These are phyloP conservation scores for Colletotrichum somersetense DNA, from an alignment of 2,329 filamentous ascomycete species.

Conservation along the genomic window DNA sequence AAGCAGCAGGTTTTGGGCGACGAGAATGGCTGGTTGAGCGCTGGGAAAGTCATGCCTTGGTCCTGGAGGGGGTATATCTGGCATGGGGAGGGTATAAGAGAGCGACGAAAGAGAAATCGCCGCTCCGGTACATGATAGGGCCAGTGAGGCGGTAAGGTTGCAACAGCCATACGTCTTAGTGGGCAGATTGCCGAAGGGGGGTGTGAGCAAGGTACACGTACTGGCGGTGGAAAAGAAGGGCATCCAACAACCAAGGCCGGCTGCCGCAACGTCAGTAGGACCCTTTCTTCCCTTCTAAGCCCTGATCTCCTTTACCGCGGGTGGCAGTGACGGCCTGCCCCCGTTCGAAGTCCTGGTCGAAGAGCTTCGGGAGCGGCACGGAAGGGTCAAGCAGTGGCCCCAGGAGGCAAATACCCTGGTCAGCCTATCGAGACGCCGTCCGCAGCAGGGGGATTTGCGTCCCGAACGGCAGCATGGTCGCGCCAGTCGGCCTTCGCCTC, in stretches of 20 bases:
- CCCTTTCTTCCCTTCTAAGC: slow-evolving; percentile 8
- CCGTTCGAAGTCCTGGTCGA: slow-evolving; percentile 21
- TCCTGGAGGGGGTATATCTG: slow-evolving; percentile 43
- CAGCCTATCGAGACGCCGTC: slow-evolving; percentile 27
- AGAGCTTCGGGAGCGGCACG: slow-evolving; percentile 34
- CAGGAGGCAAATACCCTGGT: slow-evolving; percentile 34
- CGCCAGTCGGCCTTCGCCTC: slow-evolving; percentile 34
- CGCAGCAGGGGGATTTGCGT: slow-evolving; percentile 38
- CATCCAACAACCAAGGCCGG: slow-evolving; percentile 9
- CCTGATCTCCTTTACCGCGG: slow-evolving; percentile 26
- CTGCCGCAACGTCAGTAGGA: slow-evolving; percentile 21
- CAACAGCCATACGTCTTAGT: slow-evolving; percentile 37
- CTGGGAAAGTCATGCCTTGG: slow-evolving; percentile 40
- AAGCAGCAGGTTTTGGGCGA: slow-evolving; percentile 40
- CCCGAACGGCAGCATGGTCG: slow-evolving; percentile 22
- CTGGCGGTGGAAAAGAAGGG: slow-evolving; percentile 24
- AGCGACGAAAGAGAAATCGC: slow-evolving; percentile 38
- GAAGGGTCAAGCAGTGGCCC: slow-evolving; percentile 26
- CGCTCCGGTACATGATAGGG: slow-evolving; percentile 40
- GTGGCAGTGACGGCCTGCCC: slow-evolving; percentile 29
- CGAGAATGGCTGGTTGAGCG: slow-evolving; percentile 30
- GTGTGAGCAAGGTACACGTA: slow-evolving; percentile 32
- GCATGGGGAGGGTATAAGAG: slow-evolving; percentile 43
- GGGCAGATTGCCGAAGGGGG: slow-evolving; percentile 41
- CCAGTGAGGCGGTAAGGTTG: slow-evolving; percentile 38